phyloP scores from a whole-genome alignment of 2,329 filamentous ascomycete genomes.

The Madurella mycetomatis region DNA sequence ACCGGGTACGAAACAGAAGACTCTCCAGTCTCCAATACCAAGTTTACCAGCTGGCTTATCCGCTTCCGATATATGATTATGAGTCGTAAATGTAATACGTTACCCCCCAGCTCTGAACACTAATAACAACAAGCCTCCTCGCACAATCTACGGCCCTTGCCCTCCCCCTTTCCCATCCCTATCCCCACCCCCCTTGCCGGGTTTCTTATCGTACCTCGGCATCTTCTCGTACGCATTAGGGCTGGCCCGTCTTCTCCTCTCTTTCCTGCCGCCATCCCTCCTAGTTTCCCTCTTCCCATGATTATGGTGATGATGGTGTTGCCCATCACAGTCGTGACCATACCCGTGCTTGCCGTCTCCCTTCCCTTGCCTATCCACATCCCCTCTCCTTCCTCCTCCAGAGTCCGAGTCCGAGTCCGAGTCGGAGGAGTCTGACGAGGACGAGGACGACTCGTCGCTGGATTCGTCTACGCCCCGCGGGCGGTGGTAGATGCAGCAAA shows the following conservation, averaged over 20 bases:
- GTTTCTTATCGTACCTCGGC: conserved; percentile 46
- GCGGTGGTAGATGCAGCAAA: conserved; percentile 98
- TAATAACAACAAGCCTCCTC: background rate
- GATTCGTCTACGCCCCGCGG: conserved; percentile 78
- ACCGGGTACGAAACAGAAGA: too few species aligned
- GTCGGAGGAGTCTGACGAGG: conserved; percentile 49
- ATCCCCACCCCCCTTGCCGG: conserved; percentile 6
- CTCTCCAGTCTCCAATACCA: too few species aligned
- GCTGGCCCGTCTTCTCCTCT: conserved; percentile 54
- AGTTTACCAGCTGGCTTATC: background rate
- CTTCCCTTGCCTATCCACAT: conserved; percentile 11
- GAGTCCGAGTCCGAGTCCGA: conserved; percentile 46
- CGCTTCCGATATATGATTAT: background rate
- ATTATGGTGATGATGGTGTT: conserved; percentile 33
- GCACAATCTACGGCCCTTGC: background rate
- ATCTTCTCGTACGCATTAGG: conserved; percentile 81
- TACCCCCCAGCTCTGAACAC: background rate
- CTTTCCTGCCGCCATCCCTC: conserved; percentile 39
- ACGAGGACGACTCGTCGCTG: conserved; percentile 62
- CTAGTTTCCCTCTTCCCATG: conserved; percentile 29
- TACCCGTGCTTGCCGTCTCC: conserved; percentile 27
- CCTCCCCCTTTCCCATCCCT: conserved; percentile 5
- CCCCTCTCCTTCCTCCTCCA: conserved; percentile 26
- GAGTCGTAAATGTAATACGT: background rate
- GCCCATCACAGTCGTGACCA: conserved; percentile 32